Conservation (phyloP, 768 basidiomycete species). For the Mycena chlorophos region DNA sequence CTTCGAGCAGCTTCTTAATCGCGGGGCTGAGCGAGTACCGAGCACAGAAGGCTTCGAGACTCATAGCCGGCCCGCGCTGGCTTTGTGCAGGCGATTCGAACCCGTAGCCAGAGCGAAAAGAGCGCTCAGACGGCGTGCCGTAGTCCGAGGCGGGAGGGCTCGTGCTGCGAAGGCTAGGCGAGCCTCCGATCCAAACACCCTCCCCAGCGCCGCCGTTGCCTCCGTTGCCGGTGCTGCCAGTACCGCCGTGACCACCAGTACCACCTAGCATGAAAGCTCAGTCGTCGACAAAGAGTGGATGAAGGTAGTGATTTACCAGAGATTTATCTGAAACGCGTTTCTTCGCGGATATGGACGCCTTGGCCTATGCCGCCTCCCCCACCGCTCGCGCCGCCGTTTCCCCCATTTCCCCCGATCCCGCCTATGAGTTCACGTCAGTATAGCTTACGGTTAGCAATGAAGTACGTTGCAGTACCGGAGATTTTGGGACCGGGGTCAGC, state of each 20-base stretch:
- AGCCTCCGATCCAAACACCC: neutral
- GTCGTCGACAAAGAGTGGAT: neutral
- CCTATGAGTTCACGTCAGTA: neutral
- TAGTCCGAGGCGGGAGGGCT: neutral
- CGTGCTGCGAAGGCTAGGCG: neutral
- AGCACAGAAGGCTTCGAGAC: neutral
- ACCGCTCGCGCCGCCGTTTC: neutral
- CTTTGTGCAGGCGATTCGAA: neutral
- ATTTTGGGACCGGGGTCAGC: neutral
- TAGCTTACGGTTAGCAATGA: neutral
- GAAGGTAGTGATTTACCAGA: neutral
- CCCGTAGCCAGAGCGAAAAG: neutral
- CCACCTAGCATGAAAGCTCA: neutral
- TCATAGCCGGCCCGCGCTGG: neutral
- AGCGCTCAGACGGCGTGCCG: neutral
- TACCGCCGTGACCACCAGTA: neutral
- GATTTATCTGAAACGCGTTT: neutral
- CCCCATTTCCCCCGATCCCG: neutral
- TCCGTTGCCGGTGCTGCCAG: neutral
- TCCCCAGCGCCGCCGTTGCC: neutral
- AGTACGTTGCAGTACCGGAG: neutral
- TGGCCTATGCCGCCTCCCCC: neutral
- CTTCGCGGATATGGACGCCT: neutral
- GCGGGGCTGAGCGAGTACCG: neutral
- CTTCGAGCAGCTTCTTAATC: neutral